Base-by-base conservation (phyloP, 345 rosid species). In the Salix exigua region DNA sequence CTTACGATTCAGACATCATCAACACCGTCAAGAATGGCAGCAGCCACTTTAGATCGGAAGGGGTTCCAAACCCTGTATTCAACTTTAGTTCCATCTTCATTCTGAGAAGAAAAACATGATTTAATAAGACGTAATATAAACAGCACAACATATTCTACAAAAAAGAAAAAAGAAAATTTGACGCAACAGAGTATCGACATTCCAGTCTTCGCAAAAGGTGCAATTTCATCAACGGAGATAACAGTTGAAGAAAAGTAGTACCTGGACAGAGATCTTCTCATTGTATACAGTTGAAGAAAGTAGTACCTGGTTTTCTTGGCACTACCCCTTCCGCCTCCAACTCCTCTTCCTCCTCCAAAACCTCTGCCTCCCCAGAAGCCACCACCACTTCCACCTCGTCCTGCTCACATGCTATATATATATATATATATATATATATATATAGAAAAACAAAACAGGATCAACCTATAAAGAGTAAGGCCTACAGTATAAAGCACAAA, bases 61-160 rank as follows among this genome's bases (percentile, higher is more conserved):
- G 99, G 99, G 71, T 96, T 96, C 99, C 99, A 96, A 1, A 96
- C 84, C 69, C 99, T 88, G 85, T 96, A 96, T 64, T 96, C 99
- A 70, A 85, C 85, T 80, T 96, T 96, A 16, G 90, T 91, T 75
- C 98, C 97, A 83, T 96, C 99, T 72, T 94, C 99, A 63, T 90
- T 92, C 92, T 92, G 83, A 8, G 21, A 16, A 75, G 26, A 7
- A 4, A 11, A 44, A 13, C 7, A 61, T 23, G 40, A 58, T 44
- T 67, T 19, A 16, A 12, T 21, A 28, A 62, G 42, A 37, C 31
- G 2, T 1, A 21, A 53, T 26, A 23, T 2, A 42, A 62, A 8
- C 4, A 62, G 26, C 10, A 7, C 25, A 35, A 18, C 37, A 18
- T 26, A 23, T 55, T 38, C 35, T 10, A 4, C 10, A 71, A 25